phyloP scores from a whole-genome alignment of 2,329 filamentous ascomycete genomes.

The Proliferodiscus dingleyae region DNA sequence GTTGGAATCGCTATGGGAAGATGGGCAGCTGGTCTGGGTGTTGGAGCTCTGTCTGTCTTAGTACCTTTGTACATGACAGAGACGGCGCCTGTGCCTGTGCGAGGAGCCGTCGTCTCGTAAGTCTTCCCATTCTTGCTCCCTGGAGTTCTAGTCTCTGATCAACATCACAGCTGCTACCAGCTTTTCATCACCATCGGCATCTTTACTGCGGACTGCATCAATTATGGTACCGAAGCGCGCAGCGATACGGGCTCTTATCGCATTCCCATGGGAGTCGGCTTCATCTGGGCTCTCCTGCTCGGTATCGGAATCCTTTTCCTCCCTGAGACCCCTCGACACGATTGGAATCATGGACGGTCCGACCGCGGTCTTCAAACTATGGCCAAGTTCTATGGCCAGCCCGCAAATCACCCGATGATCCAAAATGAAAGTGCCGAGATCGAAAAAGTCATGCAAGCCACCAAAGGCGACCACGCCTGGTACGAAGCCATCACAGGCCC shows the following conservation, averaged over 20 bases:
- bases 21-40: slow-evolving; percentile 60
- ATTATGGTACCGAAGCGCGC: slow-evolving; percentile 40
- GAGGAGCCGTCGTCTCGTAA: slow-evolving; percentile 50
- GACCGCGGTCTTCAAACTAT: slow-evolving; percentile 44
- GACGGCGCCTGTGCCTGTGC: slow-evolving; percentile 54
- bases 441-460: slow-evolving; percentile 43
- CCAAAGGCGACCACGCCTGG: slow-evolving; percentile 41
- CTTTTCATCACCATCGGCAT: slow-evolving; percentile 69
- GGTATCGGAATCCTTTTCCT: slow-evolving; percentile 47
- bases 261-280: slow-evolving; percentile 52
- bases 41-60: slow-evolving; percentile 59
- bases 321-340: slow-evolving; percentile 53
- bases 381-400: slow-evolving; percentile 46
- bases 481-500: slow-evolving; percentile 56
- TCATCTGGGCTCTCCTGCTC: slow-evolving; percentile 46
- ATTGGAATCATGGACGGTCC: slow-evolving; percentile 43
- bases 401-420: slow-evolving; percentile 36
- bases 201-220: slow-evolving; percentile 48
- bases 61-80: slow-evolving; percentile 65
- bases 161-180: slow-evolving; percentile 51
- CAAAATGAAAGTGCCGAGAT: slow-evolving; percentile 44
- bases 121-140: background rate
- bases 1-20: slow-evolving; percentile 57
- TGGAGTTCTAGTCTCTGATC: too few species aligned
- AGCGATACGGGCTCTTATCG: slow-evolving; percentile 49